Percentiles rank a stretch among this genome's conserved stretches.
phyloP scores from a whole-genome alignment of 306 rosid genomes.

The Ammopiptanthus mongolicus region DNA sequence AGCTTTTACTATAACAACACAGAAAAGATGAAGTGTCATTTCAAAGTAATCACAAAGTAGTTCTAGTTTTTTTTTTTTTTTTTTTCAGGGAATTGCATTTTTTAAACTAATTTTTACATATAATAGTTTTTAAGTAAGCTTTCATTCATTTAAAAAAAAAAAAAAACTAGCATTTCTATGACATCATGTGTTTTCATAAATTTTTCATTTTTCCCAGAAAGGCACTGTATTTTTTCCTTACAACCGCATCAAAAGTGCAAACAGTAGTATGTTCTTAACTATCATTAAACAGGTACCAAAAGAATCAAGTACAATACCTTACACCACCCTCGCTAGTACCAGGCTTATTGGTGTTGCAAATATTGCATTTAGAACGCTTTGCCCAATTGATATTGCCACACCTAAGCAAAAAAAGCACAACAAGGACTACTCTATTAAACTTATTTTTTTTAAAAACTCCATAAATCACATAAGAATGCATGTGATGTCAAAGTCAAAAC shows the following conservation, averaged over 20 bases:
- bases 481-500: background rate
- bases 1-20: background rate
- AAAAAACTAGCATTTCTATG: background rate
- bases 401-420: slow-evolving; percentile 42
- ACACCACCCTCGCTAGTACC: slow-evolving; percentile 97
- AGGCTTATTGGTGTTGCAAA: slow-evolving; percentile 96
- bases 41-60: background rate
- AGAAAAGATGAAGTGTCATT: background rate
- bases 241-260: background rate
- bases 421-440: background rate
- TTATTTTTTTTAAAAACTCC: background rate
- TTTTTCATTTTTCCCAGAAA: background rate
- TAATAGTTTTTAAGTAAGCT: background rate
- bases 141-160: background rate
- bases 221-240: background rate
- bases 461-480: background rate
- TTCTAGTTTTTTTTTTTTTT: no score
- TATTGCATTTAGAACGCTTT: slow-evolving; percentile 89
- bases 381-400: slow-evolving; percentile 99
- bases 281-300: slow-evolving; percentile 11
- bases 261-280: background rate
- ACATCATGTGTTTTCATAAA: background rate
- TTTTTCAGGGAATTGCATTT: background rate
- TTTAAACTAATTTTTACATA: background rate
- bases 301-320: slow-evolving; percentile 50